Percentiles rank a stretch among this genome's conserved stretches.
Evolutionary conservation across 1,284 basidiomycete genomes (phyloP).

Genomic region (Caloboletus firmus): DNA sequence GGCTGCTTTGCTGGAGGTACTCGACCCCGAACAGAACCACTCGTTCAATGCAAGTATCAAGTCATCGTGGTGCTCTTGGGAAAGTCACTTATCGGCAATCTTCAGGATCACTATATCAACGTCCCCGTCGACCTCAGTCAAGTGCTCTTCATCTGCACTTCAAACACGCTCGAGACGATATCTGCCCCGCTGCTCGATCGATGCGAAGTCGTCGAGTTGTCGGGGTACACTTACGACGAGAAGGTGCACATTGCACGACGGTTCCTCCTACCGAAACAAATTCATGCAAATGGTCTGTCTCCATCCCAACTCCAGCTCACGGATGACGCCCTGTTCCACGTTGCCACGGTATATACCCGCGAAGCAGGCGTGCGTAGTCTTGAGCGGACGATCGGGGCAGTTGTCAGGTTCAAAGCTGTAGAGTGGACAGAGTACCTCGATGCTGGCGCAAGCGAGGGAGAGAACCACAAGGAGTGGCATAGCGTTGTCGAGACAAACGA

Average conservation of each 20-base stretch:
- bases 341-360: conserved; percentile 78
- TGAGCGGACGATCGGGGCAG: conserved; percentile 83
- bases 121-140: conserved; percentile 87
- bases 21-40: conserved; percentile 91
- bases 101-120: conserved; percentile 87
- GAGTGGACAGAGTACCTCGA: conserved; percentile 81
- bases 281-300: conserved; percentile 66
- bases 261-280: conserved; percentile 86
- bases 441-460: conserved; percentile 19
- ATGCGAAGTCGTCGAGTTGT: conserved; percentile 71
- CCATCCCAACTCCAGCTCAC: conserved; percentile 55
- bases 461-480: conserved; percentile 50
- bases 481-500: conserved; percentile 67
- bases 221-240: conserved; percentile 87
- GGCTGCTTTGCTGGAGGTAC: conserved; percentile 84
- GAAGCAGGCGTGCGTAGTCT: conserved; percentile 93
- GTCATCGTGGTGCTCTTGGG: neutral
- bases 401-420: conserved; percentile 86
- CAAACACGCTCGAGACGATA: conserved; percentile 85
- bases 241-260: conserved; percentile 85
- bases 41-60: conserved; percentile 67
- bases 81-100: conserved; percentile 2
- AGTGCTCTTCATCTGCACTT: conserved; percentile 88
- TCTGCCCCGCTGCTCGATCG: conserved; percentile 79
- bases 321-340: conserved; percentile 67